phyloP scores from a whole-genome alignment of 2,329 filamentous ascomycete genomes.

The Aspergillus fijiensis region DNA sequence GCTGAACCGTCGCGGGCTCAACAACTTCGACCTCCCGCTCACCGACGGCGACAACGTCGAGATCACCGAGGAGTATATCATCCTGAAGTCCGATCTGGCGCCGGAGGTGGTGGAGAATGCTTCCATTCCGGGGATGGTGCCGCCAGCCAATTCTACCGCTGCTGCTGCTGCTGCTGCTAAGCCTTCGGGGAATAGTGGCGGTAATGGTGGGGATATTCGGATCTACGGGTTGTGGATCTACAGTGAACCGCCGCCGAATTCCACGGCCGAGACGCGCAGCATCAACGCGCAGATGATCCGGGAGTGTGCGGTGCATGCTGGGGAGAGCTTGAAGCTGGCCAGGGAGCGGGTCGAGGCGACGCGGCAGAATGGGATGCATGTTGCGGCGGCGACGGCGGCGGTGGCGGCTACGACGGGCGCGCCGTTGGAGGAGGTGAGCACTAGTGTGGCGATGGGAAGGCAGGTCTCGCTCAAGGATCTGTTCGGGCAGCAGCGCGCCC shows the following conservation, averaged over 20 bases:
- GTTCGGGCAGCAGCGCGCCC: slow-evolving; percentile 55
- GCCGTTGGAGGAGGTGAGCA: slow-evolving; percentile 35
- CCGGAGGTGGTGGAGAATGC: slow-evolving; percentile 13
- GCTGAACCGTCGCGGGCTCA: slow-evolving; percentile 68
- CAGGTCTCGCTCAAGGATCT: slow-evolving; percentile 55
- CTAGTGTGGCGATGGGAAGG: slow-evolving; percentile 49
- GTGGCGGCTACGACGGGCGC: slow-evolving; percentile 27
- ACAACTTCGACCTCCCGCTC: slow-evolving; percentile 70
- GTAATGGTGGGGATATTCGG: slow-evolving; percentile 22
- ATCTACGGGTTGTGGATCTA: slow-evolving; percentile 66
- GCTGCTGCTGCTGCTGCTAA: too few relatives aligned
- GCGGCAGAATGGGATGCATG: slow-evolving; percentile 34
- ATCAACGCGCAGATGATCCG: slow-evolving; percentile 56
- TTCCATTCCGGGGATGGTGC: too few relatives aligned
- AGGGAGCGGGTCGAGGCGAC: slow-evolving; percentile 39
- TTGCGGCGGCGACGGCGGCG: slow-evolving; percentile 30
- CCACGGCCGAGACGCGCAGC: slow-evolving; percentile 53
- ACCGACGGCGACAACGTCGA: slow-evolving; percentile 60
- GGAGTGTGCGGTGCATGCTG: slow-evolving; percentile 55
- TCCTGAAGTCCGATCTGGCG: slow-evolving; percentile 51
- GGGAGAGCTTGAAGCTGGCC: slow-evolving; percentile 48
- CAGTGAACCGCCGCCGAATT: slow-evolving; percentile 56
- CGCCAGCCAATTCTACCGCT: too few relatives aligned
- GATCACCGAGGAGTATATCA: slow-evolving; percentile 61
- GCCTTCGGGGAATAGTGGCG: too few relatives aligned